Evolutionary conservation across 2,329 filamentous ascomycete species (phyloP), one percentile per base, ranked within the genome.

Genomic region (Lasiodiplodia gonubiensis): DNA sequence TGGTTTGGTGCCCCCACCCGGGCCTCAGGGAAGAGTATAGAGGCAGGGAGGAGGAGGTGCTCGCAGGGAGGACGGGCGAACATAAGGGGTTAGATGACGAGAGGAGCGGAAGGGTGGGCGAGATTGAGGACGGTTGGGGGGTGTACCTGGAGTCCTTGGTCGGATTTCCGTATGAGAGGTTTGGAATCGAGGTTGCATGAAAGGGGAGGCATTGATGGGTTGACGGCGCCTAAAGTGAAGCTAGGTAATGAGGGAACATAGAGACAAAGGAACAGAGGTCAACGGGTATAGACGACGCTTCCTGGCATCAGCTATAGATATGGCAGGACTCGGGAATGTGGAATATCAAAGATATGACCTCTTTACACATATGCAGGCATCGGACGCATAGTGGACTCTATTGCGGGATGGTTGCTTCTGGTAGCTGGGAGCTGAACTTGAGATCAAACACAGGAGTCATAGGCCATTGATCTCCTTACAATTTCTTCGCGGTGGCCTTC

Each of bases 1-100:
- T 96, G 14, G 85, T 97, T 1, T 99, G 95, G 95, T 90, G 89
- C 72, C 95, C 95, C 27, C 93, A 98, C 80, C 87, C 89, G 0
- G 92, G 88, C 74, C 81, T 99, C 64, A 84, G 91, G 80, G 83
- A 87, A 64, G 92, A 94, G 77, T 97, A 92, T 73, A 82, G 84
- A 49, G 93, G 91, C 1, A 86, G 90, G 52, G 93, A 97, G 81
- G 86, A 85, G 12, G 88, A 93, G 76, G 92, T 99, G 2, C 81
- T 99, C 25, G 94, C 95, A 0, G 95, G 94, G 0, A 81, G 88
- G 72, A 93, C 90, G 27, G 92, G 91, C 1, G 88, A 91, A 80
- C 90, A 88, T 70, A 86, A 86, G 70, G 86, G 86, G 66, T 79
- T 80, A 53, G 84, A 85, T 64, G 79, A 77, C 51, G 72, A 75